Evolutionary conservation across 2,329 filamentous ascomycete species (phyloP).

Genomic region (Escovopsis sp.): DNA sequence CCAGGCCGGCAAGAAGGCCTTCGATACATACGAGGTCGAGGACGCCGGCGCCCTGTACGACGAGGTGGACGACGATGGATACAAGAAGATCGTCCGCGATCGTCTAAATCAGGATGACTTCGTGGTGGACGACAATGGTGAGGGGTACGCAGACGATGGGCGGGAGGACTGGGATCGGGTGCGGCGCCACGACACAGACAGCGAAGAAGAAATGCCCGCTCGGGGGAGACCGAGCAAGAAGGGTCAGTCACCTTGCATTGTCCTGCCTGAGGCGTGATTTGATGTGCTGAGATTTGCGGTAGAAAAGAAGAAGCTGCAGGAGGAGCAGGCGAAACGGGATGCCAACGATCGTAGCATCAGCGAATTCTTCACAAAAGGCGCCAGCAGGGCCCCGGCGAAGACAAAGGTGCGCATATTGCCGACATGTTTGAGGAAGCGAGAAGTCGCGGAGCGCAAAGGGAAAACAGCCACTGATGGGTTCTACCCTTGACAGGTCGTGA

Average conservation of each 20-base stretch:
- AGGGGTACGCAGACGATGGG: conserved; percentile 92
- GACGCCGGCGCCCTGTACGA: conserved; percentile 82
- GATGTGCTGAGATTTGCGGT: neutral
- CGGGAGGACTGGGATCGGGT: conserved; percentile 84
- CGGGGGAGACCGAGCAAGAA: conserved; percentile 34
- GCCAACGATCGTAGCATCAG: conserved; percentile 84
- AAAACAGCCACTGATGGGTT: neutral
- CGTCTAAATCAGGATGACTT: conserved; percentile 92
- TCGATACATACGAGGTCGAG: conserved; percentile 74
- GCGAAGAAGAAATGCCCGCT: conserved; percentile 34
- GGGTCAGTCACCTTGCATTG: too few species aligned
- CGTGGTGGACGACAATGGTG: conserved; percentile 94
- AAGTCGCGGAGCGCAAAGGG: neutral
- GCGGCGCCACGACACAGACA: conserved; percentile 56
- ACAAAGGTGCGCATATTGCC: conserved; percentile 48
- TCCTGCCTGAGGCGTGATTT: too few species aligned
- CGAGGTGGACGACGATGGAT: conserved; percentile 89
- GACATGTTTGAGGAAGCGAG: neutral
- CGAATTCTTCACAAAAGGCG: conserved; percentile 81
- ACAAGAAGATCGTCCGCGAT: conserved; percentile 87
- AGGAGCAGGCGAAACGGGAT: conserved; percentile 71
- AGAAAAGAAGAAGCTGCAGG: conserved; percentile 80
- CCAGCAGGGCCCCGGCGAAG: conserved; percentile 52
- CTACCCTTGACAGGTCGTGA: conserved; percentile 39
- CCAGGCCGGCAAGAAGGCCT: conserved; percentile 78